A percentile compares a stretch with the other conserved stretches of the same genome.
Evolutionary conservation across 176 grass and related monocot genomes (phyloP).

Genomic region (Paspalum notatum): DNA sequence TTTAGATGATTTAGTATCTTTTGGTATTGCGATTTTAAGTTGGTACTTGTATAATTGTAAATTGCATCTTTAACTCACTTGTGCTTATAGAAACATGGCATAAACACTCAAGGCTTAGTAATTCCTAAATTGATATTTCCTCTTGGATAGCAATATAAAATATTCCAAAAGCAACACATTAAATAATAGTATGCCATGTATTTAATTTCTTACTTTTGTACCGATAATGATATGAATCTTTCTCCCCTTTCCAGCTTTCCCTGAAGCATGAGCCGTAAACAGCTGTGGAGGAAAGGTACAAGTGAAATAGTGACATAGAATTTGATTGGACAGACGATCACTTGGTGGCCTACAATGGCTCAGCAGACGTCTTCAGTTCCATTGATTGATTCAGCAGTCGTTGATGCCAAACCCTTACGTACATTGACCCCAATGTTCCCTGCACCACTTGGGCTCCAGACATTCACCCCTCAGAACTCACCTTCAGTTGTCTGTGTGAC

Average conservation of each 20-base stretch:
- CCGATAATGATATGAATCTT: background rate
- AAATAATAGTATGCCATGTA: background rate
- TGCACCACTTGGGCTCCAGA: slow-evolving; percentile 63
- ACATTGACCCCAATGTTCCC: slow-evolving; percentile 87
- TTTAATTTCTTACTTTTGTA: slow-evolving; percentile 13
- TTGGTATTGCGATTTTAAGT: background rate
- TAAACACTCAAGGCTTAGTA: background rate
- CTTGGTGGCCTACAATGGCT: slow-evolving; percentile 46
- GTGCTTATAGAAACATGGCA: slow-evolving; percentile 16
- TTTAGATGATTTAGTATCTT: background rate
- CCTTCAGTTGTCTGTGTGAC: slow-evolving; percentile 68
- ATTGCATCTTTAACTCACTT: background rate
- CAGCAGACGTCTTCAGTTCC: slow-evolving; percentile 37
- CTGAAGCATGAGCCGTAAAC: slow-evolving; percentile 15
- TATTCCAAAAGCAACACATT: slow-evolving; percentile 2
- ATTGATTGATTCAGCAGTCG: slow-evolving; percentile 39
- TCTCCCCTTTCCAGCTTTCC: slow-evolving; percentile 5
- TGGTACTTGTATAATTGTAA: slow-evolving; percentile 14
- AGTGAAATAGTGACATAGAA: slow-evolving; percentile 24
- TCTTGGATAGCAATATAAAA: slow-evolving; percentile 2
- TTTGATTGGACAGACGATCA: background rate
- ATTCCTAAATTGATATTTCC: slow-evolving; percentile 2
- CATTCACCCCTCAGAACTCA: slow-evolving; percentile 60
- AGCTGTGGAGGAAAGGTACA: background rate
- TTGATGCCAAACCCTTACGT: slow-evolving; percentile 76